These are phyloP conservation scores for Garcia nutans DNA, from an alignment of 345 rosid genomes.

Conservation along the genomic window DNA sequence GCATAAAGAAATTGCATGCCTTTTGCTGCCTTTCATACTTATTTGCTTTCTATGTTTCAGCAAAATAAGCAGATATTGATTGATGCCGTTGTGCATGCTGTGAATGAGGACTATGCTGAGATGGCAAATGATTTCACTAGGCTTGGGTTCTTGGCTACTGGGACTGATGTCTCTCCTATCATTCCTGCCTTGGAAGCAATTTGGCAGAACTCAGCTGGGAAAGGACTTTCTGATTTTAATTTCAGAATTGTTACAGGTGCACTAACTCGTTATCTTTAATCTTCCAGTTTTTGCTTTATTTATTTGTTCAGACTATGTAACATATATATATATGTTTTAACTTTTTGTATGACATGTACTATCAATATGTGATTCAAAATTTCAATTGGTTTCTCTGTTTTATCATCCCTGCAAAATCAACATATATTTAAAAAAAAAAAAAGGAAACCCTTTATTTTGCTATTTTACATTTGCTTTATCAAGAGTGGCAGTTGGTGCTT, in stretches of 20 bases:
- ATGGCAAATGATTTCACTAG: constrained; percentile 99
- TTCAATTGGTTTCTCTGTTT: not conserved
- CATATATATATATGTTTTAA: not conserved
- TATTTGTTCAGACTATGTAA: not conserved
- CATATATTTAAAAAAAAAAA: not conserved
- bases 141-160: constrained; percentile 96
- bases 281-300: constrained; percentile 1
- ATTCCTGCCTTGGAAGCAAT: constrained; percentile 95
- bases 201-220: constrained; percentile 95
- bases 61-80: constrained; percentile 96
- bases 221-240: constrained; percentile 91
- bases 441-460: too few species aligned
- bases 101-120: constrained; percentile 92
- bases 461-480: too few species aligned
- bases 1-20: not conserved
- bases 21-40: constrained; percentile 2
- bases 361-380: not conserved
- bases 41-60: constrained; percentile 47
- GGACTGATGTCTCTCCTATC: constrained; percentile 92
- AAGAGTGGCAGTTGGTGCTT: too few species aligned
- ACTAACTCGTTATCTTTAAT: not conserved
- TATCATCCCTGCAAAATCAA: not conserved
- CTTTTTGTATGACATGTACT: not conserved
- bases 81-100: constrained; percentile 99
- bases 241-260: constrained; percentile 91